phyloP scores from a whole-genome alignment of 306 rosid species.

The Myrica gale region DNA sequence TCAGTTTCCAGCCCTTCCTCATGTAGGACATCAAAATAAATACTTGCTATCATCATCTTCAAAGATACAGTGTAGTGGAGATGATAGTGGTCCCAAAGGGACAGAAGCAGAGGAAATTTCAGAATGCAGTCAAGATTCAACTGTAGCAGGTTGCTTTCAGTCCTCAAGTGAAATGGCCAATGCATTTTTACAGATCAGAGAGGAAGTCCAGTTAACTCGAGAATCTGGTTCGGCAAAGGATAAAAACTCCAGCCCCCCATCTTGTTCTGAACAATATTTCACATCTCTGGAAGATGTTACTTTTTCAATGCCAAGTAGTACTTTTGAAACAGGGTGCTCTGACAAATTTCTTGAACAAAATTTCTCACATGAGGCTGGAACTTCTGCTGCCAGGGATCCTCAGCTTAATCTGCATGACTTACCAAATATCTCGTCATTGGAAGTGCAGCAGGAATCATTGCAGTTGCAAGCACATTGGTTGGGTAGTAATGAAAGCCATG shows the following conservation, averaged over 20 bases:
- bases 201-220: constrained; percentile 52
- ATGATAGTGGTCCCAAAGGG: constrained; percentile 60
- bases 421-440: constrained; percentile 54
- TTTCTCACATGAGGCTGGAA: constrained; percentile 51
- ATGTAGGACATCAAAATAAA: constrained; percentile 52
- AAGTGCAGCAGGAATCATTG: constrained; percentile 49
- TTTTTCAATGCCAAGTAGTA: constrained; percentile 51
- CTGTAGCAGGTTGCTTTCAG: constrained; percentile 42
- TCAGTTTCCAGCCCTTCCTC: constrained; percentile 60
- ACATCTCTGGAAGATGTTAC: constrained; percentile 59
- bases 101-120: constrained; percentile 74
- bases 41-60: constrained; percentile 55
- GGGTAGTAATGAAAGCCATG: constrained; percentile 44
- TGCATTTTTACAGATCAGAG: constrained; percentile 44
- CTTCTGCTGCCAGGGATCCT: constrained; percentile 42
- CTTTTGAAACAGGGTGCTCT: constrained; percentile 53
- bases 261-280: constrained; percentile 69
- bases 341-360: constrained; percentile 52
- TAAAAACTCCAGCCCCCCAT: constrained; percentile 51
- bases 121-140: constrained; percentile 86
- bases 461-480: constrained; percentile 53
- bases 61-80: constrained; percentile 65
- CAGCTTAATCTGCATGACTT: constrained; percentile 50
- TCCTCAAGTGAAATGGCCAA: constrained; percentile 44
- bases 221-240: constrained; percentile 50